Base-by-base conservation (phyloP, 257 asterid species). In the Solanum chilense region DNA sequence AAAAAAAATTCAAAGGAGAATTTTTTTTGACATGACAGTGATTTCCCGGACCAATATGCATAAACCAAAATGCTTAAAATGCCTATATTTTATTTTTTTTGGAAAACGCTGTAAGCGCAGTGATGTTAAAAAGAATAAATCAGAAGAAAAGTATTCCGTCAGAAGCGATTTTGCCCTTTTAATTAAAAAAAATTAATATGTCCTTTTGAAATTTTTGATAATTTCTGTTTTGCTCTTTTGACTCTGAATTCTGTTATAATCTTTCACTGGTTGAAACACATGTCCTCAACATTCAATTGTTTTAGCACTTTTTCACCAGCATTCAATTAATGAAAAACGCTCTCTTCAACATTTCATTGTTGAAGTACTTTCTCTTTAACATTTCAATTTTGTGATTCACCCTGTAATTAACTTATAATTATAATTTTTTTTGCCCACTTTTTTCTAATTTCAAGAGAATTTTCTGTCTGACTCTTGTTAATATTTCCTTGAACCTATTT, bases 31-130 rank as follows among this genome's bases (percentile, higher is more conserved):
- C n/a, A n/a, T n/a, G n/a, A n/a, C n/a, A n/a, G n/a, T n/a, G n/a
- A n/a, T n/a, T n/a, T n/a, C 37, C 5, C 6, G 37, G 37, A 35
- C 37, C 37, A 35, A 33, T 3, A 33, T 33, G 37, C 37, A 33
- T 33, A 33, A 33, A 33, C 37, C 37, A 33, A 35, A 35, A 35
- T 35, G 39, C 7, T 1, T 35, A 35, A 5, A 35, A 5, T 35
- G 39, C 39, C 39, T 5, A 0, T 5, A 5, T 35, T 35, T 0
- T 35, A 5, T 4, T 35, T 35, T 35, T 35, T 35, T 35, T 35
- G 7, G 1, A 5, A 35, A 35, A 35, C 7, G 39, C 39, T 35
- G 7, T 1, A 35, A 0, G 7, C 6, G 0, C 7, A 5, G 7
- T 35, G 39, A 35, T 35, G 6, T 35, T 35, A 35, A 35, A 35